Base-by-base conservation (phyloP, 345 rosid species). In the Sonneratia caseolaris region DNA sequence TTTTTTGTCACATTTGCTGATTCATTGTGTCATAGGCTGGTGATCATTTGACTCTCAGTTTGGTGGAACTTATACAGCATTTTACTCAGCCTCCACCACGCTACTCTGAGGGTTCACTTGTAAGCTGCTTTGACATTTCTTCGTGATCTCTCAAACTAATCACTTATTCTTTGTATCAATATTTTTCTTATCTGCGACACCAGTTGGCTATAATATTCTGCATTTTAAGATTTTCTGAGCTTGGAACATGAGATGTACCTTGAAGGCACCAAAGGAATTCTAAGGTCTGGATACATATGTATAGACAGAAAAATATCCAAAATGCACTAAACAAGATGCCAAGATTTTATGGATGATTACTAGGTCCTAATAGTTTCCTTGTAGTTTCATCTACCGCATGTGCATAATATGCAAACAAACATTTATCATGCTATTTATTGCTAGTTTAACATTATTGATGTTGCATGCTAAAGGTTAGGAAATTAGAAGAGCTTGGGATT, bases 401-500 rank as follows among this genome's bases (percentile, higher is more conserved):
- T 18, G 59, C 22, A 53, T 53, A 18, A 7, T 53, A 53, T 48
- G 53, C 53, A 48, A 3, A 14, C 18, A 19, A 67, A n/a, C 40
- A 13, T 36, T 51, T 2, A 37, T 7, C 56, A 37, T 66, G 67
- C 57, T 53, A 37, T 48, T 74, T 22, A 13, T 59, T 45, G 32
- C 57, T 37, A 37, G 27, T 73, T 22, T 43, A 43, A 32, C 64
- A 32, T 27, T 61, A 69, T 36, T 72, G 64, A 38, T 57, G 24
- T 24, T 21, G 19, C 80, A 71, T 82, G 38, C 73, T 76, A 71
- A 79, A 95, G 99, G 89, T 95, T 72, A 90, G 90, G 83, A 95
- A 92, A 81, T 86, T 95, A 35, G 99, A 95, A 82, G 99, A 95
- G 84, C 93, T 95, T 71, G 99, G 99, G 74, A 95, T 95, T 75